phyloP scores from a whole-genome alignment of 371 early-diverging fungal genomes.

The Mucor racemosus region DNA sequence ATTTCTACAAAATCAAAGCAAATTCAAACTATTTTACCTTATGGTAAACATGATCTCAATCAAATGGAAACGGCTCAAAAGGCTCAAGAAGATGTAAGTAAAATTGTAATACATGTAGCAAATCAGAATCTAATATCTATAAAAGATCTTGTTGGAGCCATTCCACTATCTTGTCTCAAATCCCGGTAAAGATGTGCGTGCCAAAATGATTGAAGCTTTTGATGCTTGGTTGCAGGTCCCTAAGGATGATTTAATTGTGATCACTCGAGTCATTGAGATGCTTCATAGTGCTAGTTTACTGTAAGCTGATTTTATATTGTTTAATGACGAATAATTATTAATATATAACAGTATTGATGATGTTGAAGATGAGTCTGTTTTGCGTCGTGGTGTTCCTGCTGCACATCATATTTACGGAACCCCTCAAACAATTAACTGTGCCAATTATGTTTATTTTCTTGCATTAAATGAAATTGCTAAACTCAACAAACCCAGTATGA shows the following conservation, averaged over 20 bases:
- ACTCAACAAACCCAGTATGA: constrained; percentile 70
- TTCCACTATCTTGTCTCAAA: constrained; percentile 81
- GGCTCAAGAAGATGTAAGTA: constrained; percentile 25
- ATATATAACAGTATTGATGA: constrained; percentile 81
- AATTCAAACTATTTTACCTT: constrained; percentile 17
- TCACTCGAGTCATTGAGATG: constrained; percentile 89
- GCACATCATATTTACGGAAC: constrained; percentile 96
- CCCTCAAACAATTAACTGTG: constrained; percentile 91
- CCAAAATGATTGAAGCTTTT: constrained; percentile 89
- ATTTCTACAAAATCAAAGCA: constrained; percentile 15
- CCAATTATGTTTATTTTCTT: constrained; percentile 94
- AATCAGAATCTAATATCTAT: background rate
- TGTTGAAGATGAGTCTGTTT: constrained; percentile 90
- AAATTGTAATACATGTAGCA: background rate
- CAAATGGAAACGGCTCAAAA: constrained; percentile 14
- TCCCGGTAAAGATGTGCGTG: constrained; percentile 93
- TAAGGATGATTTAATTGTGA: constrained; percentile 65
- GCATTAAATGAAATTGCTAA: constrained; percentile 80
- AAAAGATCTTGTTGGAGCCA: constrained; percentile 78
- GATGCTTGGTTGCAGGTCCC: constrained; percentile 88
- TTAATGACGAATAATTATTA: background rate
- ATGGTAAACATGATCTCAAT: constrained; percentile 19
- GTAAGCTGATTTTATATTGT: constrained; percentile 48
- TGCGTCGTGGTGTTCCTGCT: constrained; percentile 92
- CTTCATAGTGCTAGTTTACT: constrained; percentile 93